Evolutionary conservation across 345 rosid genomes (phyloP).

Genomic region (Eucalyptus cladocalyx): DNA sequence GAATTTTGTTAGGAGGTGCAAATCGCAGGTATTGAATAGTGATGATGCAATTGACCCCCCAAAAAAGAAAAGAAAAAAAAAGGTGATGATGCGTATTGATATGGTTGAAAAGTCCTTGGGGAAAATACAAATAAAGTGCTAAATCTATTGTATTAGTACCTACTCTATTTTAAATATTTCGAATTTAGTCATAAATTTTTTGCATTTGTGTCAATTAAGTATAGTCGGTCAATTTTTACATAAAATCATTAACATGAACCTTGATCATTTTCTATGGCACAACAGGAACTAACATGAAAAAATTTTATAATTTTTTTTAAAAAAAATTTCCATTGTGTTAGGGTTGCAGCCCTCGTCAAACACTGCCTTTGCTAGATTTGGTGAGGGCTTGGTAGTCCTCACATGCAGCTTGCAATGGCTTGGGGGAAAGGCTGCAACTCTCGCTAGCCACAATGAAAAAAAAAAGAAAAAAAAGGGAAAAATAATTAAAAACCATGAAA

Average conservation of each 20-base stretch:
- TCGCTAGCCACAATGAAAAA: fast-evolving
- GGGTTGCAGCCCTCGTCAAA: fast-evolving
- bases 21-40: background rate
- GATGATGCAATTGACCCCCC: background rate
- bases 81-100: fast-evolving
- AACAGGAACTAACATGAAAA: fast-evolving
- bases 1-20: background rate
- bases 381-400: background rate
- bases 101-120: too few species aligned
- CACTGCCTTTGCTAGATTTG: background rate
- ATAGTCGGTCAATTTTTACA: fast-evolving
- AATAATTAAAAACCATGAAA: too few species aligned
- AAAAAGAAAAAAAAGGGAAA: fast-evolving
- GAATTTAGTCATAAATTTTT: fast-evolving
- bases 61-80: too few species aligned
- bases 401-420: fast-evolving
- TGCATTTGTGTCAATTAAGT: too few species aligned
- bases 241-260: too few species aligned
- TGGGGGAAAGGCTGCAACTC: background rate
- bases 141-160: fast-evolving
- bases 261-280: fast-evolving
- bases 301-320: too few species aligned
- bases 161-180: fast-evolving
- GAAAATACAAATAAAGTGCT: too few species aligned
- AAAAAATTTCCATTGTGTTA: too few species aligned